Conservation (phyloP, 2,329 filamentous ascomycete genomes). For the Mycosphaerella sp. region DNA sequence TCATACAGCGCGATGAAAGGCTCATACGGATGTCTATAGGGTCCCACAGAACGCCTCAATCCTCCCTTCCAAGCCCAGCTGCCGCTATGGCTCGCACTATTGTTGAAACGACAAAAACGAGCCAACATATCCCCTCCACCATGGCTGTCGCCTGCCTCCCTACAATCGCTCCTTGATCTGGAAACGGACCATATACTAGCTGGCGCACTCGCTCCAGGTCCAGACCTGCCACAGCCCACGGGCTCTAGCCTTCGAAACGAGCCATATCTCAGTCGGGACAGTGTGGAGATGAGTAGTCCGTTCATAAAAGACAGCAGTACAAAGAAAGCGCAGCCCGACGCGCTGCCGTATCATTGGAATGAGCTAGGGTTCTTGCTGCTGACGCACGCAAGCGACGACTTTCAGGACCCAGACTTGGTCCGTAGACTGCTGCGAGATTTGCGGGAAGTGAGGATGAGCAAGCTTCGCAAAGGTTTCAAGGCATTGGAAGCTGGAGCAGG, state of each 20-base stretch:
- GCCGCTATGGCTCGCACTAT: constrained; percentile 89
- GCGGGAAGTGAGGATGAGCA: constrained; percentile 81
- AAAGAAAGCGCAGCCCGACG: constrained; percentile 58
- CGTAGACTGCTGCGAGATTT: constrained; percentile 72
- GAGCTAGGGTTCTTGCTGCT: constrained; percentile 84
- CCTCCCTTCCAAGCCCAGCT: constrained; percentile 75
- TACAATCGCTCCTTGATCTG: constrained; percentile 69
- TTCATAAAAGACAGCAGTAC: constrained; percentile 69
- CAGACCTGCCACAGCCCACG: constrained; percentile 54
- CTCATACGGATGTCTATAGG: constrained; percentile 48
- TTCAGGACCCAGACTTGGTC: constrained; percentile 66
- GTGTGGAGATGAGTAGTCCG: constrained; percentile 50
- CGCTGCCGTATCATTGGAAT: constrained; percentile 91
- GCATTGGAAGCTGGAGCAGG: constrained; percentile 65
- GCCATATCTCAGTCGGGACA: constrained; percentile 26
- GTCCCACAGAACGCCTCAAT: constrained; percentile 65
- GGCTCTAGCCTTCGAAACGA: constrained; percentile 24
- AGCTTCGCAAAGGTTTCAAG: constrained; percentile 70
- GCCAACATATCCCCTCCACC: constrained; percentile 87
- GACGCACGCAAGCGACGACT: constrained; percentile 76
- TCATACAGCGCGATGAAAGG: not conserved
- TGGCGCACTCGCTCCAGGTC: constrained; percentile 70
- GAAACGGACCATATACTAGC: constrained; percentile 65
- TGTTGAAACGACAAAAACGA: constrained; percentile 88
- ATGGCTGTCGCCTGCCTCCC: constrained; percentile 74